Conservation (phyloP, 352 stramenopile species). For the Phytophthora lateralis region DNA sequence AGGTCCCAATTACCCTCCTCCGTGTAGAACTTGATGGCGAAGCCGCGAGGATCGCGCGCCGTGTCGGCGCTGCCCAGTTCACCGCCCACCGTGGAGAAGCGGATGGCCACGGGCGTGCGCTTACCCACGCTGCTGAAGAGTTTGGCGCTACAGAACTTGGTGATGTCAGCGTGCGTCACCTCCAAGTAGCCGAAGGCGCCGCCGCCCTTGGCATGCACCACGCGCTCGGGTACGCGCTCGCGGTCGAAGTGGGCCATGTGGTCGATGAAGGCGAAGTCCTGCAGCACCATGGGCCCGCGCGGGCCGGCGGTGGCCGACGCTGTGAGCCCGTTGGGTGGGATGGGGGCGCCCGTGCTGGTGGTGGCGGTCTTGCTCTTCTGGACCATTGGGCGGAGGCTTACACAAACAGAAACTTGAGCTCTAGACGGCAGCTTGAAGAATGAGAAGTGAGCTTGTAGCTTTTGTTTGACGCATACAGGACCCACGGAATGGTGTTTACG, state of each 20-base stretch:
- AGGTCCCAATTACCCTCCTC: conserved; percentile 95
- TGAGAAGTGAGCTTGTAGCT: conserved; percentile 15
- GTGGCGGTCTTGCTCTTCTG: conserved; percentile 40
- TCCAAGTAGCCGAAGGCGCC: conserved; percentile 94
- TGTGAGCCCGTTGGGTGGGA: conserved; percentile 69
- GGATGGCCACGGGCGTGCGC: conserved; percentile 82
- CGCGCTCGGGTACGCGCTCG: conserved; percentile 91
- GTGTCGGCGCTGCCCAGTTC: conserved; percentile 86
- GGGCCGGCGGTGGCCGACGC: conserved; percentile 71
- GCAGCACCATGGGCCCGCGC: conserved; percentile 63
- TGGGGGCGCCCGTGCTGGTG: conserved; percentile 66
- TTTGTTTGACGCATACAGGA: conserved; percentile 35
- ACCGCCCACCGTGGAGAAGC: conserved; percentile 88
- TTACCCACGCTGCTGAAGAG: conserved; percentile 82
- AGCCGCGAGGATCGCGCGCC: conserved; percentile 88
- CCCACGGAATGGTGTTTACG: conserved; percentile 20
- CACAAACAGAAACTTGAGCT: conserved; percentile 2
- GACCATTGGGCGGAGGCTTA: conserved; percentile 10
- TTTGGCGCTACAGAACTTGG: conserved; percentile 75
- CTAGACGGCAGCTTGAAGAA: conserved; percentile 28
- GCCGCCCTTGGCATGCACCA: conserved; percentile 91
- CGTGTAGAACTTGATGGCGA: conserved; percentile 95
- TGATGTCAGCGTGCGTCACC: conserved; percentile 66
- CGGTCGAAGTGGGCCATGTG: conserved; percentile 92
- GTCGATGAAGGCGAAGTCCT: conserved; percentile 91